phyloP scores from a whole-genome alignment of 495 filamentous ascomycete genomes.

The Penicillium chermesinum region DNA sequence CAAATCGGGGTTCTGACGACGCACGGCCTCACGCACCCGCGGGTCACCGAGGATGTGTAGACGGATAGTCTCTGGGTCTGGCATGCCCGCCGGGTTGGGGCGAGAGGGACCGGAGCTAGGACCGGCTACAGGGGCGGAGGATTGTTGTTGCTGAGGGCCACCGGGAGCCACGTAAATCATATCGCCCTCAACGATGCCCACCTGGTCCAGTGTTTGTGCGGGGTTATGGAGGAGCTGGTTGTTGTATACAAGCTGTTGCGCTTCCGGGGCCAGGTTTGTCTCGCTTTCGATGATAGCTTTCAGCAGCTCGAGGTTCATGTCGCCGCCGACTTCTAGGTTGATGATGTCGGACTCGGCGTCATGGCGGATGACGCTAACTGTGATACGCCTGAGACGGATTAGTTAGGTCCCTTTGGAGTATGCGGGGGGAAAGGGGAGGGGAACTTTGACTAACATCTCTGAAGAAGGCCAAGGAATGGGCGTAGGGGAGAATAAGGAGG shows the following conservation, averaged over 20 bases:
- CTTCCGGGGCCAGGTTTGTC: slow-evolving; percentile 45
- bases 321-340: slow-evolving; percentile 74
- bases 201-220: slow-evolving; percentile 69
- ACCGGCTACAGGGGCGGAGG: slow-evolving; percentile 8
- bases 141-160: slow-evolving; percentile 1
- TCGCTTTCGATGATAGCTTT: slow-evolving; percentile 76
- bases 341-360: slow-evolving; percentile 74
- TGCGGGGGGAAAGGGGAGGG: not conserved
- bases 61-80: slow-evolving; percentile 78
- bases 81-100: slow-evolving; percentile 36
- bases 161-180: slow-evolving; percentile 71
- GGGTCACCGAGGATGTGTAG: slow-evolving; percentile 79
- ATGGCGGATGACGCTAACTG: slow-evolving; percentile 73
- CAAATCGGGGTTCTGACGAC: slow-evolving; percentile 65
- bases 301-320: slow-evolving; percentile 80
- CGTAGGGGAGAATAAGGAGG: not conserved
- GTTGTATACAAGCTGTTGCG: slow-evolving; percentile 74
- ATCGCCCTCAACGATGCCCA: slow-evolving; percentile 82
- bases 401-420: not conserved
- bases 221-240: slow-evolving; percentile 74
- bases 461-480: not conserved
- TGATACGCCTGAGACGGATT: slow-evolving; percentile 61
- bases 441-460: not conserved
- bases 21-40: slow-evolving; percentile 59
- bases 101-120: slow-evolving; percentile 29